These are phyloP conservation scores for Capsicum pubescens DNA, from an alignment of 257 asterid genomes.

Conservation along the genomic window DNA sequence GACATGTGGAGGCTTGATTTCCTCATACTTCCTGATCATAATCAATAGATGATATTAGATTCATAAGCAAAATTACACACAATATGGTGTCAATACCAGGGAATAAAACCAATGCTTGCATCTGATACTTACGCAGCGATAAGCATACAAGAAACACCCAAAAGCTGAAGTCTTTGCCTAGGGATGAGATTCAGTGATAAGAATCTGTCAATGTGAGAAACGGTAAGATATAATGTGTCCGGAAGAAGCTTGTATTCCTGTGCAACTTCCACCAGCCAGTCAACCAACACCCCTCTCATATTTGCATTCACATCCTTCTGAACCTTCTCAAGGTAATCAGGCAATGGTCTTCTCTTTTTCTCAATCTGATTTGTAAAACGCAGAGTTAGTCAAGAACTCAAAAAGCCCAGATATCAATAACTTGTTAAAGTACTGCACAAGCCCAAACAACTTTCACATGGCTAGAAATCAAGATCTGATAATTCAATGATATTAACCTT, in stretches of 20 bases:
- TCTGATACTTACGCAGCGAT: slow-evolving; percentile 80
- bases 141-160: slow-evolving; percentile 96
- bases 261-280: slow-evolving; percentile 93
- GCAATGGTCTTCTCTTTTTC: slow-evolving; percentile 59
- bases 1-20: slow-evolving; percentile 78
- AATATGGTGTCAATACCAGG: neutral
- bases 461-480: neutral
- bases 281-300: slow-evolving; percentile 87
- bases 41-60: neutral
- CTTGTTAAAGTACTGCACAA: too few relatives aligned
- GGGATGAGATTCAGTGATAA: slow-evolving; percentile 54
- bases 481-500: neutral
- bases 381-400: slow-evolving; percentile 9
- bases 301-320: slow-evolving; percentile 77
- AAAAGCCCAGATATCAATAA: neutral
- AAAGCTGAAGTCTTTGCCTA: slow-evolving; percentile 81
- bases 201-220: slow-evolving; percentile 73
- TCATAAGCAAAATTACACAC: neutral
- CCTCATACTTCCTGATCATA: slow-evolving; percentile 80
- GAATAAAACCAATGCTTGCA: neutral
- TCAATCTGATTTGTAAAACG: slow-evolving; percentile 51
- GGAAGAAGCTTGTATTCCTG: slow-evolving; percentile 89
- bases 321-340: slow-evolving; percentile 62
- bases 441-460: neutral
- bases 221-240: slow-evolving; percentile 69